Conservation (phyloP, 78 protist species). For the Creolimax fragrantissima region DNA sequence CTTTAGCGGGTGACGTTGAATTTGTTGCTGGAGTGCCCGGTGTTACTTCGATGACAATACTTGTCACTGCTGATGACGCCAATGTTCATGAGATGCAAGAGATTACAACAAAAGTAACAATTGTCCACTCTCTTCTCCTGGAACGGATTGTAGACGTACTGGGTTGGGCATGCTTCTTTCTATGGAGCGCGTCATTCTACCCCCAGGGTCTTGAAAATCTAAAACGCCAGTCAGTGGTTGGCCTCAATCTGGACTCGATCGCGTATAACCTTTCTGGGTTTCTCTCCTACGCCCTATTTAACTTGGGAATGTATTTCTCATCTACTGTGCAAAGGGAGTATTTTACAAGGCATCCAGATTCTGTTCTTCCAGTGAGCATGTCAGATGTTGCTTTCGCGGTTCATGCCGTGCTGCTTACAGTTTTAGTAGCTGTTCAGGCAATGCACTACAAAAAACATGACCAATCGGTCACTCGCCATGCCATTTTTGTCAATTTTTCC, state of each 20-base stretch:
- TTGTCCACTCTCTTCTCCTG: not conserved
- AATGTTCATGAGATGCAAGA: not conserved
- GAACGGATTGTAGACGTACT: not conserved
- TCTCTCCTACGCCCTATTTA: not conserved
- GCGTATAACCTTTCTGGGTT: constrained; percentile 8
- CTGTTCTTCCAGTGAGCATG: not conserved
- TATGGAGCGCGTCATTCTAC: constrained; percentile 18
- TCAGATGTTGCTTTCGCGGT: constrained; percentile 22
- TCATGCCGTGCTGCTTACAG: not conserved
- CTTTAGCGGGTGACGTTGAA: no score
- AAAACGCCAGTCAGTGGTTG: not conserved
- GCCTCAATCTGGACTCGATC: not conserved
- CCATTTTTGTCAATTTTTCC: not conserved
- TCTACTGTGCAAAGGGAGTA: not conserved
- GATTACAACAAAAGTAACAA: not conserved
- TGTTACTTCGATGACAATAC: not conserved
- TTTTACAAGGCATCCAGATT: not conserved
- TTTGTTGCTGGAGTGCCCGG: no score
- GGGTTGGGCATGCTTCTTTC: constrained; percentile 18
- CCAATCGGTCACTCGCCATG: not conserved
- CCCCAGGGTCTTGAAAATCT: constrained; percentile 10
- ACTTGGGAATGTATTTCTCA: not conserved
- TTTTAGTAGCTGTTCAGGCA: not conserved
- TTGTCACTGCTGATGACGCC: not conserved
- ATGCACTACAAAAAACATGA: not conserved